Evolutionary conservation across 1,139 yeast species (phyloP).

Genomic region (Groenewaldozyma sp.): DNA sequence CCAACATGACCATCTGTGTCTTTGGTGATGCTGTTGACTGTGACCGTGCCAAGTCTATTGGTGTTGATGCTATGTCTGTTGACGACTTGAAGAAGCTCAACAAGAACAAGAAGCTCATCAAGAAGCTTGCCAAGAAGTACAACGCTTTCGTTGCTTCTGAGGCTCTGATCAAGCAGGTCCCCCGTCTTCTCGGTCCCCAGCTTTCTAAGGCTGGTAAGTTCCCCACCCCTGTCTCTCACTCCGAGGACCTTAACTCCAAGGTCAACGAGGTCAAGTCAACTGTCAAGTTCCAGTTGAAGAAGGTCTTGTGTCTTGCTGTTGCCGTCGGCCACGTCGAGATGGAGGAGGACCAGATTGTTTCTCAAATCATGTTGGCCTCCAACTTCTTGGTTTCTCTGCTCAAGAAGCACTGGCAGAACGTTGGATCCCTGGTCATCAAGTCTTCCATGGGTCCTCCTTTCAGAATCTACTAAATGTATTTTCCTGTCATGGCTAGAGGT

Average conservation of each 20-base stretch:
- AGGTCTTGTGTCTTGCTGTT: constrained; percentile 79
- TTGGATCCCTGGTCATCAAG: constrained; percentile 98
- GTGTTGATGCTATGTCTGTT: constrained; percentile 99
- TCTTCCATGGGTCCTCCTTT: constrained; percentile 99
- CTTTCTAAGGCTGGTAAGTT: constrained; percentile 99
- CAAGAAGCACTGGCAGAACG: constrained; percentile 99
- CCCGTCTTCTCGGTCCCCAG: constrained; percentile 99
- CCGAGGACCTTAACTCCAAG: constrained; percentile 94
- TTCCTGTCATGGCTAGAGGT: constrained; percentile 6
- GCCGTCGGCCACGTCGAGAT: constrained; percentile 98
- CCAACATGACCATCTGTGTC: constrained; percentile 99
- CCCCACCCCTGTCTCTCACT: constrained; percentile 99
- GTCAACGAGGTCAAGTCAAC: constrained; percentile 97
- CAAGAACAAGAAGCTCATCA: constrained; percentile 99
- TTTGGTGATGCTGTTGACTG: constrained; percentile 99
- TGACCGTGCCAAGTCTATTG: constrained; percentile 99
- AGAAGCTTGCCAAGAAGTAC: constrained; percentile 99
- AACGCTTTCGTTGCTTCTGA: constrained; percentile 99
- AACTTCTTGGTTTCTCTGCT: constrained; percentile 99
- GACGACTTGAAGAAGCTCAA: constrained; percentile 99
- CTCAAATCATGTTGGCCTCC: constrained; percentile 98
- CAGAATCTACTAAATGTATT: constrained; percentile 88
- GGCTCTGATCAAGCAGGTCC: constrained; percentile 98
- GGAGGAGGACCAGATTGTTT: constrained; percentile 93
- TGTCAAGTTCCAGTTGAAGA: constrained; percentile 99